These are phyloP conservation scores for Phascolomyces articulosus DNA, from an alignment of 371 early-diverging fungal species.

Conservation along the genomic window DNA sequence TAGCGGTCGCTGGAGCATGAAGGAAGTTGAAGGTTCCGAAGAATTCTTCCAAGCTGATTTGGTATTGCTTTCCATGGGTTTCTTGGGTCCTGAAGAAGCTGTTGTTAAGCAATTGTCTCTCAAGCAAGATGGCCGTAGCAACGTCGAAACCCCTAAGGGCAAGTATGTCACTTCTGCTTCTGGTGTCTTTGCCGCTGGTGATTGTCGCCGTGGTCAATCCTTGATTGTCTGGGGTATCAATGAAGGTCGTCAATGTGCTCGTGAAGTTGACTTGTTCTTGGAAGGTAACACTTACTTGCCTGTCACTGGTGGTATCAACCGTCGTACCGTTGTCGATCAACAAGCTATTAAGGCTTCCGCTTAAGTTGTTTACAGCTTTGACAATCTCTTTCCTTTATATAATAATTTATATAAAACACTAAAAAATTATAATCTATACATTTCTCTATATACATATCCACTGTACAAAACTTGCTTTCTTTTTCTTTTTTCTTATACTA, in stretches of 20 bases:
- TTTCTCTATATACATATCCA: constrained; percentile 9
- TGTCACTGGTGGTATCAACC: constrained; percentile 69
- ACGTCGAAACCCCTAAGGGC: constrained; percentile 81
- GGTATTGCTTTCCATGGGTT: constrained; percentile 95
- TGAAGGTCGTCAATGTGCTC: constrained; percentile 95
- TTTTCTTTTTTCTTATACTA: no score
- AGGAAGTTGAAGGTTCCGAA: constrained; percentile 83
- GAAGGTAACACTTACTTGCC: constrained; percentile 74
- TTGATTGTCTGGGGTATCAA: constrained; percentile 97
- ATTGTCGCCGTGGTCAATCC: constrained; percentile 94
- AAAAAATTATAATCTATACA: neutral
- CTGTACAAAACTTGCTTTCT: constrained; percentile 5
- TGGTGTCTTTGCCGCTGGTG: constrained; percentile 94
- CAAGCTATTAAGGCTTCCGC: constrained; percentile 1
- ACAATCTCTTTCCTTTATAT: neutral
- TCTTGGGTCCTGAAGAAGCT: constrained; percentile 92
- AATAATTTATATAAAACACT: neutral
- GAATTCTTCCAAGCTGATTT: constrained; percentile 88
- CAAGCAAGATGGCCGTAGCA: constrained; percentile 75
- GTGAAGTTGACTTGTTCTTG: constrained; percentile 87
- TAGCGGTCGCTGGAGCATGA: constrained; percentile 86
- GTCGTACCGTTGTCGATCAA: constrained; percentile 32
- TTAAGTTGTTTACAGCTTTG: constrained; percentile 3
- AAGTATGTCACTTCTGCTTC: constrained; percentile 77
- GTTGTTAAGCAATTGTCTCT: constrained; percentile 78